Percentiles rank a stretch among this genome's conserved stretches.
Evolutionary conservation across 768 basidiomycete species (phyloP).

Genomic region (Pleurotus tuoliensis): DNA sequence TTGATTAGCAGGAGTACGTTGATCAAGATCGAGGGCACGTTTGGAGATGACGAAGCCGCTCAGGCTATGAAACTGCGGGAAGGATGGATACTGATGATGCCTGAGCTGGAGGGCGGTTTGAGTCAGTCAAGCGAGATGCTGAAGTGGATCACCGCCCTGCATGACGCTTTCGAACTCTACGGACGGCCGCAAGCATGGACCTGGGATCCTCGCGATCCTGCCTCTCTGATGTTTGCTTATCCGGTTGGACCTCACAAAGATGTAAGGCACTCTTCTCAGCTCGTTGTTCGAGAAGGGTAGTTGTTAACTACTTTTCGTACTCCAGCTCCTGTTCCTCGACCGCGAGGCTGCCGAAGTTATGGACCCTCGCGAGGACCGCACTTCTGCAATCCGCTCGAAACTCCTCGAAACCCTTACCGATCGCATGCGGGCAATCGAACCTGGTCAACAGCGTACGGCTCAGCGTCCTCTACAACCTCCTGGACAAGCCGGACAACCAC

Average conservation of each 20-base stretch:
- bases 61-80: slow-evolving; percentile 63
- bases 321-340: slow-evolving; percentile 81
- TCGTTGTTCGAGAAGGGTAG: background rate
- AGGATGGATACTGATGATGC: slow-evolving; percentile 90
- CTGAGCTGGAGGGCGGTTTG: slow-evolving; percentile 65
- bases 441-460: slow-evolving; percentile 8
- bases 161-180: slow-evolving; percentile 85
- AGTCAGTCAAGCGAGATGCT: slow-evolving; percentile 79
- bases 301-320: slow-evolving; percentile 9
- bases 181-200: slow-evolving; percentile 83
- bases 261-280: slow-evolving; percentile 41
- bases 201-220: slow-evolving; percentile 84
- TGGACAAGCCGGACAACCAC: slow-evolving; percentile 20
- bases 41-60: slow-evolving; percentile 76
- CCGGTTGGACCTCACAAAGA: slow-evolving; percentile 82
- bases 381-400: slow-evolving; percentile 60
- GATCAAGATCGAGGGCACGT: slow-evolving; percentile 85
- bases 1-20: slow-evolving; percentile 85
- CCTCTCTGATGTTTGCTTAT: slow-evolving; percentile 91
- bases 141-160: slow-evolving; percentile 83
- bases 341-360: slow-evolving; percentile 76
- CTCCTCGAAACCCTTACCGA: slow-evolving; percentile 60
- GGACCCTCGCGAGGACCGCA: slow-evolving; percentile 76
- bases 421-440: slow-evolving; percentile 49
- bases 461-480: slow-evolving; percentile 22